phyloP scores from a whole-genome alignment of 1,284 basidiomycete species.

The Rhodotorula sp. region DNA sequence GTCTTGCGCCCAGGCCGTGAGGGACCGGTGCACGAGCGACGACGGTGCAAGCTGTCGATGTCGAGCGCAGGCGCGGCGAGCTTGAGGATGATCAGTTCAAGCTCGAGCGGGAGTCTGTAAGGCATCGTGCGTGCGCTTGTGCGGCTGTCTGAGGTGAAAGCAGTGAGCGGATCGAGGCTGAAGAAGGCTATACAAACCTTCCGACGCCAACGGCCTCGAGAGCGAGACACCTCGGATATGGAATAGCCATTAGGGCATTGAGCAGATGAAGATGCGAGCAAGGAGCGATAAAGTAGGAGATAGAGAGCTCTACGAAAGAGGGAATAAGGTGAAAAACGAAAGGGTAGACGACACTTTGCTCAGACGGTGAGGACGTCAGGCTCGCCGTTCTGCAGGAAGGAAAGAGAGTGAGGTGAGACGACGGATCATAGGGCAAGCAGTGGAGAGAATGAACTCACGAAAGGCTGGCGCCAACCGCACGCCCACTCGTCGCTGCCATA shows the following conservation, averaged over 20 bases:
- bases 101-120: not conserved
- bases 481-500: slow-evolving; percentile 39
- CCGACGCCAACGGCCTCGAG: too few species aligned
- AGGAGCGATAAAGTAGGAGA: not conserved
- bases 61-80: not conserved
- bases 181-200: too few species aligned
- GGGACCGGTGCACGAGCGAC: not conserved
- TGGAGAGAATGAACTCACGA: slow-evolving; percentile 14
- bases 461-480: slow-evolving; percentile 37
- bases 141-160: too few species aligned
- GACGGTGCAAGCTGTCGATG: not conserved
- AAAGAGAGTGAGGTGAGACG: not conserved
- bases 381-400: slow-evolving; percentile 28
- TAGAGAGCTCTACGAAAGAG: not conserved
- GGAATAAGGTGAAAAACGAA: not conserved
- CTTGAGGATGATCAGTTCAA: not conserved
- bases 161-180: too few species aligned
- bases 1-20: not conserved
- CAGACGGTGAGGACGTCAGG: slow-evolving; percentile 33
- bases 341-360: not conserved
- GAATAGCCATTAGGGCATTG: too few species aligned
- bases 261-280: too few species aligned
- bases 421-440: too few species aligned
- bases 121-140: too few species aligned
- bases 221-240: too few species aligned